These are phyloP conservation scores for Thalassiosira delicatula DNA, from an alignment of 352 stramenopile genomes.

Conservation along the genomic window DNA sequence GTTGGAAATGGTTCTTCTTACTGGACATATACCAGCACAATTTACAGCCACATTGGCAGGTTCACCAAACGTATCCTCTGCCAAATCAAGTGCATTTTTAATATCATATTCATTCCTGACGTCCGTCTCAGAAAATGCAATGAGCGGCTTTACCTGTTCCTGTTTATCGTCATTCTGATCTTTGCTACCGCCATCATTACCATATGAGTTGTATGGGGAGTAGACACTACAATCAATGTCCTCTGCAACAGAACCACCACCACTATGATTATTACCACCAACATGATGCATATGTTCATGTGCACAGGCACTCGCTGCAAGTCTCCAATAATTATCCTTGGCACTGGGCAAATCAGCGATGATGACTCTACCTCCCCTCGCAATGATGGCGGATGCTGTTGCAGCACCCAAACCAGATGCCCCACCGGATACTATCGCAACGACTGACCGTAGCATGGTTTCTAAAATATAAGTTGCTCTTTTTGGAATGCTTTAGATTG, in stretches of 20 bases:
- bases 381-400: constrained; percentile 89
- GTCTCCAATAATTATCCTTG: no score
- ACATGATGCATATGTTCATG: no score
- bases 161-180: no score
- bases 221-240: no score
- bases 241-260: no score
- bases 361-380: constrained; percentile 89
- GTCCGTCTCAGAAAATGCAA: constrained; percentile 80
- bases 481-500: no score
- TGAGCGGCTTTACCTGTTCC: constrained; percentile 90
- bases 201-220: no score
- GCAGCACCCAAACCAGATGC: constrained; percentile 92
- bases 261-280: no score
- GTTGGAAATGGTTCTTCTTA: constrained; percentile 92
- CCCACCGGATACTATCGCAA: constrained; percentile 91
- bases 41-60: constrained; percentile 93
- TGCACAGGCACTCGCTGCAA: no score
- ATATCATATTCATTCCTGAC: constrained; percentile 89
- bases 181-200: no score
- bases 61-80: constrained; percentile 90
- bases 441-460: constrained; percentile 45
- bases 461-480: no score
- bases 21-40: constrained; percentile 93
- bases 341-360: constrained; percentile 88
- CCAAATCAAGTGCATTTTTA: constrained; percentile 88